These are phyloP conservation scores for Russula griseocarnosa DNA, from an alignment of 768 basidiomycete genomes.

Conservation along the genomic window DNA sequence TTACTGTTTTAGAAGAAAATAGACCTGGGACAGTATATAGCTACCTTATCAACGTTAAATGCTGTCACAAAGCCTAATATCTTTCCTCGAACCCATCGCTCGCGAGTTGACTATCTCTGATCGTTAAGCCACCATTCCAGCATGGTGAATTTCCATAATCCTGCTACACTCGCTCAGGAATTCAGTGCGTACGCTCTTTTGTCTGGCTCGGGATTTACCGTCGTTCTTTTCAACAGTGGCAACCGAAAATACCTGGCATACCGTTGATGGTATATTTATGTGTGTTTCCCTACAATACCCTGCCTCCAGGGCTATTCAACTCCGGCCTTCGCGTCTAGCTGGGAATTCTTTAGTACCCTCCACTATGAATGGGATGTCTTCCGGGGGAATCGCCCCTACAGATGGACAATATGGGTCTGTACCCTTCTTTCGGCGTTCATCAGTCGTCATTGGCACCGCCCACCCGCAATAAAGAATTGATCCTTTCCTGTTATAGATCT, in stretches of 20 bases:
- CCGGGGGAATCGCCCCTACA: not conserved
- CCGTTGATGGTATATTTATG: not conserved
- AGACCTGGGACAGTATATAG: no score
- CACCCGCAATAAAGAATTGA: not conserved
- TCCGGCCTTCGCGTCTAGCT: not conserved
- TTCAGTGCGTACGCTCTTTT: not conserved
- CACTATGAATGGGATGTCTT: not conserved
- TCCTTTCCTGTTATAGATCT: not conserved
- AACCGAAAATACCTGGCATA: constrained; percentile 3
- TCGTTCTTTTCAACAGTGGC: not conserved
- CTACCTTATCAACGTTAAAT: no score
- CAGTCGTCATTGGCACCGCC: no score
- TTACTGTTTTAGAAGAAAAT: no score
- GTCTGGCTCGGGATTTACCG: not conserved
- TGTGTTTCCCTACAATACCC: not conserved
- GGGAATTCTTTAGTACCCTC: constrained; percentile 8
- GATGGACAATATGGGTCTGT: constrained; percentile 13
- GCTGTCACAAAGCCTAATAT: no score
- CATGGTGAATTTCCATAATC: constrained; percentile 11
- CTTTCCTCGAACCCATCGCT: not conserved
- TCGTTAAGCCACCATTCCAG: not conserved
- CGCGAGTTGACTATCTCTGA: not conserved
- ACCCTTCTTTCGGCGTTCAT: not conserved
- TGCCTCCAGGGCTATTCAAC: not conserved
- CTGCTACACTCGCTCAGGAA: not conserved